Conservation (phyloP, 2,329 filamentous ascomycete species). For the Neoarthrinium moseri region DNA sequence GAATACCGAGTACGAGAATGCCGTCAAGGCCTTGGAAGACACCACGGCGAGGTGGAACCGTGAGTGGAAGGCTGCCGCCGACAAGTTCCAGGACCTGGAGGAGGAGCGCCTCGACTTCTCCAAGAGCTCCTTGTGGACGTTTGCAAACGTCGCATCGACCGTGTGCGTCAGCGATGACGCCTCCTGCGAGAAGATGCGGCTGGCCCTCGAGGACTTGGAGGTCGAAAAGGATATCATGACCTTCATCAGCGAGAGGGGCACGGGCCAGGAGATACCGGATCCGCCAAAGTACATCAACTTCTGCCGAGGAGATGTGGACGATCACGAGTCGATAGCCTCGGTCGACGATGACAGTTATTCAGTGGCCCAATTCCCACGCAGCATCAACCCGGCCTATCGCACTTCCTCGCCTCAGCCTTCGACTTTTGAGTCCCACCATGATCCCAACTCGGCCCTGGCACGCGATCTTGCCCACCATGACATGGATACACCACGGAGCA, state of each 20-base stretch:
- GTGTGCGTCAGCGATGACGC: conserved; percentile 97
- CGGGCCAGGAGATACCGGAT: conserved; percentile 96
- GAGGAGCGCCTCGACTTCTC: conserved; percentile 96
- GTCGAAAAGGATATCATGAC: conserved; percentile 89
- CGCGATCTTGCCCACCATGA: conserved; percentile 65
- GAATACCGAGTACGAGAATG: conserved; percentile 89
- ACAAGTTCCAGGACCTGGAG: conserved; percentile 98
- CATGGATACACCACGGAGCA: conserved; percentile 39
- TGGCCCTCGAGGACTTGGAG: conserved; percentile 92
- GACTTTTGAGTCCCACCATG: conserved; percentile 87
- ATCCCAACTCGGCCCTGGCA: conserved; percentile 73
- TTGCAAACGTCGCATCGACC: conserved; percentile 94
- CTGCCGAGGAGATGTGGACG: conserved; percentile 80
- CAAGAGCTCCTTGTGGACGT: conserved; percentile 96
- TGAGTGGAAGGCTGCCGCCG: conserved; percentile 96
- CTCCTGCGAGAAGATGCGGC: conserved; percentile 92
- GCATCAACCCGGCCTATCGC: conserved; percentile 92
- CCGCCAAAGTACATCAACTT: conserved; percentile 99
- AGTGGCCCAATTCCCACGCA: conserved; percentile 91
- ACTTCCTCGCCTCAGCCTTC: conserved; percentile 96
- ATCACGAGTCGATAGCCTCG: conserved; percentile 77
- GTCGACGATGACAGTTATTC: conserved; percentile 84
- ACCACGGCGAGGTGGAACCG: conserved; percentile 95
- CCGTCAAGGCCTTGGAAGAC: conserved; percentile 90
- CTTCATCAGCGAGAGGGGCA: conserved; percentile 88